A percentile compares a stretch with the other conserved stretches of the same genome.
These are phyloP conservation scores for Cercospora janseana DNA, from an alignment of 2,329 filamentous ascomycete species.

Conservation along the genomic window DNA sequence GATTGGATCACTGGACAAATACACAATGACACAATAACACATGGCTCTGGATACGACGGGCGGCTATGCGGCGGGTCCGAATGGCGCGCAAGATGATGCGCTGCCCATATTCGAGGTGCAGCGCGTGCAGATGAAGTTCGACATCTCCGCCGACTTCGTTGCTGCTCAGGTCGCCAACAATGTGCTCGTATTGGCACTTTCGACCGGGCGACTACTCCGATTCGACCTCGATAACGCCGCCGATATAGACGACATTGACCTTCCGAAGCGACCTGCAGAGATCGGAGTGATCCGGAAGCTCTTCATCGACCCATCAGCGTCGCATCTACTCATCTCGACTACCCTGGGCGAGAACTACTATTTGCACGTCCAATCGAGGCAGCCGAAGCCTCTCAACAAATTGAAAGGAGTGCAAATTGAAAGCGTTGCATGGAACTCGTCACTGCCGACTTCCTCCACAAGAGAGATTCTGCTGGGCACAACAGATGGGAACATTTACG, in stretches of 20 bases:
- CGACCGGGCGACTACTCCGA: constrained; percentile 85
- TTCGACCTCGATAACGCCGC: constrained; percentile 92
- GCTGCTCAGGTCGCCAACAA: constrained; percentile 97
- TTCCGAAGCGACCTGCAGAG: constrained; percentile 89
- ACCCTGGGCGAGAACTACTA: constrained; percentile 95
- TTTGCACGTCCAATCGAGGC: constrained; percentile 89
- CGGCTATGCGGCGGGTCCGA: constrained; percentile 32
- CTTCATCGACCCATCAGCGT: constrained; percentile 96
- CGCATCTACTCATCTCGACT: constrained; percentile 88
- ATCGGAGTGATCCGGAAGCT: constrained; percentile 89
- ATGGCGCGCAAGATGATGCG: constrained; percentile 44
- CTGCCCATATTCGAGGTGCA: constrained; percentile 94
- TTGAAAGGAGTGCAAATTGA: constrained; percentile 86
- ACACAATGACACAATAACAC: constrained; percentile 2
- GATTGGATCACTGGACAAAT: background rate
- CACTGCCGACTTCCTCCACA: constrained; percentile 86
- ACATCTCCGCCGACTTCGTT: constrained; percentile 91
- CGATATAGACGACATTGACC: constrained; percentile 97
- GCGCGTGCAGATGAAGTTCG: constrained; percentile 88
- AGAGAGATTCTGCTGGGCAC: constrained; percentile 89
- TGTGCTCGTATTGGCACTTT: constrained; percentile 86
- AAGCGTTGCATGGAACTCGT: constrained; percentile 91
- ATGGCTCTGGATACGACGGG: constrained; percentile 13
- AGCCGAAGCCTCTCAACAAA: constrained; percentile 76
- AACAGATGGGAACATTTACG: constrained; percentile 92